A percentile compares a stretch with the other conserved stretches of the same genome.
These are phyloP conservation scores for Aspergillus tubingensis DNA, from an alignment of 2,329 filamentous ascomycete species.

Conservation along the genomic window DNA sequence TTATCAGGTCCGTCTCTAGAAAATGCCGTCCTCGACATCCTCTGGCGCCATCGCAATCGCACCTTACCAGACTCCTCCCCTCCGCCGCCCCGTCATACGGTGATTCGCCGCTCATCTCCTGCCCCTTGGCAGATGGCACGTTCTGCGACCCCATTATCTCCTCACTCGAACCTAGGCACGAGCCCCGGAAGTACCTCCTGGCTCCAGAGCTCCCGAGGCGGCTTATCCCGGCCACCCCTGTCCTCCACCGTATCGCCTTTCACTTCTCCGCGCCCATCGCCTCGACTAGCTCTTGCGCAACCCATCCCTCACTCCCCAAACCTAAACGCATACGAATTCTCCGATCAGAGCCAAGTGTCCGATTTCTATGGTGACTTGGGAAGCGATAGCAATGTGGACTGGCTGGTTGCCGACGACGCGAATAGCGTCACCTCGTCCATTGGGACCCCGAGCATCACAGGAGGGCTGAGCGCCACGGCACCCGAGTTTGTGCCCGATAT, in stretches of 20 bases:
- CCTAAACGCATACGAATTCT: slow-evolving; percentile 94
- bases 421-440: slow-evolving; percentile 77
- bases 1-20: slow-evolving; percentile 78
- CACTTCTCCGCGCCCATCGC: slow-evolving; percentile 88
- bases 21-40: slow-evolving; percentile 83
- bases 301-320: slow-evolving; percentile 95
- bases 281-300: slow-evolving; percentile 83
- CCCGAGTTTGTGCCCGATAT: slow-evolving; percentile 87
- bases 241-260: slow-evolving; percentile 82
- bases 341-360: slow-evolving; percentile 74
- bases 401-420: slow-evolving; percentile 88
- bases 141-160: slow-evolving; percentile 76
- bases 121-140: slow-evolving; percentile 84
- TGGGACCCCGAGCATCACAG: slow-evolving; percentile 68
- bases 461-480: slow-evolving; percentile 73
- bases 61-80: slow-evolving; percentile 66
- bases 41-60: slow-evolving; percentile 65
- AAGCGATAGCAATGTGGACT: slow-evolving; percentile 86
- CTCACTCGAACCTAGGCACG: slow-evolving; percentile 72
- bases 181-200: slow-evolving; percentile 83
- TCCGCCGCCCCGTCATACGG: slow-evolving; percentile 81
- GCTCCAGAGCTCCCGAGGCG: slow-evolving; percentile 70
- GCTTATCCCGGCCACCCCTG: slow-evolving; percentile 74
- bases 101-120: slow-evolving; percentile 86
- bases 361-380: slow-evolving; percentile 91